phyloP scores from a whole-genome alignment of 441 rosid species.

The Corymbia citriodora region DNA sequence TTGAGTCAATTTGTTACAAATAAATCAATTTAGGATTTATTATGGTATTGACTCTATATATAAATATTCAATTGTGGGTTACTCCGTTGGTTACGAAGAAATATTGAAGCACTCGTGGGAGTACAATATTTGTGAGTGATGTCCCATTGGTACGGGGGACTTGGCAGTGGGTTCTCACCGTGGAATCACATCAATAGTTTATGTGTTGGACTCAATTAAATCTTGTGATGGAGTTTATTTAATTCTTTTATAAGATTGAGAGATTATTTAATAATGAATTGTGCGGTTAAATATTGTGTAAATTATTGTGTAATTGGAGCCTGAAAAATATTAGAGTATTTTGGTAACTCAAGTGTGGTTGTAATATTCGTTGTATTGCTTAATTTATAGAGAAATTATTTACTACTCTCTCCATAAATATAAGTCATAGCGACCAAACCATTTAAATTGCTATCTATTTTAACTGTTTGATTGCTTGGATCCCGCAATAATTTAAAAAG shows the following conservation, averaged over 20 bases:
- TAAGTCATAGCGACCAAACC: rapidly evolving
- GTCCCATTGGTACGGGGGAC: not conserved
- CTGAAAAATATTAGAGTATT: too few species aligned
- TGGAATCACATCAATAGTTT: not conserved
- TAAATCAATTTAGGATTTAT: not conserved
- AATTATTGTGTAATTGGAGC: not conserved
- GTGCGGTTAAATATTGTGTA: not conserved
- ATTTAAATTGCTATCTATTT: too few species aligned
- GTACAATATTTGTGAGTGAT: not conserved
- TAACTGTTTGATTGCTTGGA: too few species aligned
- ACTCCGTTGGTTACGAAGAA: not conserved
- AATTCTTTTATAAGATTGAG: not conserved
- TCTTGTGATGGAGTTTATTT: not conserved
- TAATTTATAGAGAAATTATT: not conserved
- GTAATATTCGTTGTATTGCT: not conserved
- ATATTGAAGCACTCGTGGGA: not conserved
- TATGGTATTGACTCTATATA: not conserved
- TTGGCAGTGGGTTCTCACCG: not conserved
- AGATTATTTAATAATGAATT: too few species aligned
- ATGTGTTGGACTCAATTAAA: not conserved
- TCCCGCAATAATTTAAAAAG: not conserved
- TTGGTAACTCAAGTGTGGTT: not conserved
- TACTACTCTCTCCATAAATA: not conserved
- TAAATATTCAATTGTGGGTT: not conserved
- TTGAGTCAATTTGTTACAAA: too few species aligned